These are phyloP conservation scores for Omphalotus olearius DNA, from an alignment of 1,284 basidiomycete genomes.

Conservation along the genomic window DNA sequence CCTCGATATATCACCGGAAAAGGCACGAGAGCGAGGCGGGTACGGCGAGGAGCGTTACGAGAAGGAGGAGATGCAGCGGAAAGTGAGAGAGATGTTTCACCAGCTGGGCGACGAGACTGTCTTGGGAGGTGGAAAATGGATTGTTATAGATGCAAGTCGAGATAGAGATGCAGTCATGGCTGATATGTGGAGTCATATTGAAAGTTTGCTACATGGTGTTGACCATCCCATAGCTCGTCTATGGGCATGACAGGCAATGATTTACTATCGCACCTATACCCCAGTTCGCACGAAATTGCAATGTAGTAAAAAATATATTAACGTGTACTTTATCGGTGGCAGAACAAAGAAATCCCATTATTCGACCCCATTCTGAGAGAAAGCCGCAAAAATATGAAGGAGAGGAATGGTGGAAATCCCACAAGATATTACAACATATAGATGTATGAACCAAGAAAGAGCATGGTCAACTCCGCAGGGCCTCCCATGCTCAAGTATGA, in stretches of 20 bases:
- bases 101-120: constrained; percentile 51
- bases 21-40: constrained; percentile 73
- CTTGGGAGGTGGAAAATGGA: constrained; percentile 38
- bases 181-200: constrained; percentile 53
- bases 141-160: constrained; percentile 61
- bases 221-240: constrained; percentile 35
- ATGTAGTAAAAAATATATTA: too few species aligned
- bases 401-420: too few species aligned
- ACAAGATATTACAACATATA: too few species aligned
- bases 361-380: too few species aligned
- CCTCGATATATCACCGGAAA: constrained; percentile 76
- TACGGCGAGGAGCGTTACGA: constrained; percentile 93
- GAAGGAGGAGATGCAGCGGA: constrained; percentile 69
- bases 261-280: neutral
- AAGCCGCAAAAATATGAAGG: too few species aligned
- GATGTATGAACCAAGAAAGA: too few species aligned
- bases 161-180: constrained; percentile 52
- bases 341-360: too few species aligned
- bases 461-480: too few species aligned
- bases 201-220: constrained; percentile 33
- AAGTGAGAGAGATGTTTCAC: constrained; percentile 64
- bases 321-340: too few species aligned
- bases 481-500: too few species aligned
- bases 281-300: neutral
- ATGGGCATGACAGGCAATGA: constrained; percentile 43